These are phyloP conservation scores for Grigorovia yakushimaensis DNA, from an alignment of 805 yeast species.

Conservation along the genomic window DNA sequence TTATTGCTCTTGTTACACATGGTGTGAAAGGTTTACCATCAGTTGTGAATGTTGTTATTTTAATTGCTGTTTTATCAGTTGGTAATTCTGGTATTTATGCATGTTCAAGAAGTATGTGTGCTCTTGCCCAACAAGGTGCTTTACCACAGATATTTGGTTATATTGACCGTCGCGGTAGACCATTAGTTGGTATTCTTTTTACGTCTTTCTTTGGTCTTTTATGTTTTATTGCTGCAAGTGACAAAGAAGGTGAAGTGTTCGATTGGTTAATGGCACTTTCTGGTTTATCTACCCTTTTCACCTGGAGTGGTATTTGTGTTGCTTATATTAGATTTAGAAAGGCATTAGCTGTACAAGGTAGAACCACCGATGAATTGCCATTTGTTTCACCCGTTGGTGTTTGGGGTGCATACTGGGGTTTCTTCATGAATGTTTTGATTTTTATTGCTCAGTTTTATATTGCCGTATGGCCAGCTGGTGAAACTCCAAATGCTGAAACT, in stretches of 20 bases:
- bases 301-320: constrained; percentile 53
- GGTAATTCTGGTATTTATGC: constrained; percentile 68
- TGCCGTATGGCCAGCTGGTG: constrained; percentile 61
- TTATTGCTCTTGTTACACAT: constrained; percentile 55
- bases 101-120: constrained; percentile 54
- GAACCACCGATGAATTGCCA: constrained; percentile 38
- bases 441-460: constrained; percentile 75
- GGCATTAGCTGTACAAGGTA: constrained; percentile 56
- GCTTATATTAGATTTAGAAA: constrained; percentile 55
- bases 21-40: constrained; percentile 57
- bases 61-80: constrained; percentile 58
- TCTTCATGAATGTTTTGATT: constrained; percentile 46
- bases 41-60: constrained; percentile 58
- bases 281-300: constrained; percentile 52
- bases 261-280: constrained; percentile 56
- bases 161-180: constrained; percentile 60
- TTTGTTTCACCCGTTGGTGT: constrained; percentile 61
- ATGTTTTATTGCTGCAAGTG: constrained; percentile 48
- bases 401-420: constrained; percentile 57
- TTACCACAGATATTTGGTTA: constrained; percentile 51
- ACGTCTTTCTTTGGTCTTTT: constrained; percentile 47
- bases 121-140: constrained; percentile 54
- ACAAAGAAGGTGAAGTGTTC: constrained; percentile 45
- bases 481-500: constrained; percentile 38
- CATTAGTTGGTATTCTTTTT: constrained; percentile 45